Evolutionary conservation across 805 yeast genomes (phyloP), one percentile per base, ranked within the genome.

Genomic region (Monosporozyma yasuniensis): DNA sequence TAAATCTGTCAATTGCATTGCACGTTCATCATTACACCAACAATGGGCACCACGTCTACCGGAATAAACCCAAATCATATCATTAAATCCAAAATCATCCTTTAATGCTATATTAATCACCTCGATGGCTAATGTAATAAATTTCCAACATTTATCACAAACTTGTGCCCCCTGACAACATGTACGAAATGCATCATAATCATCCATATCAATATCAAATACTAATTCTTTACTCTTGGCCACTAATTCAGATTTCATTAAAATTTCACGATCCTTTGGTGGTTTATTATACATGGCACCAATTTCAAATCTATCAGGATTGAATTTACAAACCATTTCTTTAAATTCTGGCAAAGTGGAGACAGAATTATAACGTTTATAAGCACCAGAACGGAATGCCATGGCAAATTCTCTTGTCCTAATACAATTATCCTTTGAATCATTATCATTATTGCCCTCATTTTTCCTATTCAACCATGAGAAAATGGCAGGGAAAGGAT

Each of bases 41-140:
- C 98, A 95, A 74, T 93, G 99, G 14, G 95, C 96, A 67, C 99
- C 99, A 77, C 99, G 86, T 74, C 99, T 84, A 44, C 99, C 99
- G 0, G 96, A 88, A 63, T 87, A 93, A 4, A 91, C 96, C 98
- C 98, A 93, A 46, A 93, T 73, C 62, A 88, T 72, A 66, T 87
- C 83, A 52, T 80, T 71, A 65, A 87, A 90, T 0, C 96, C 98
- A 67, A 93, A 93, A 66, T 91, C 98, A 47, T 87, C 88, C 47
- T 79, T 71, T 47, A 93, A 72, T 0, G 95, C 84, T 1, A 66
- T 61, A 52, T 85, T 87, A 52, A 93, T 70, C 44, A 90, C 79
- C 59, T 80, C 77, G 51, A 89, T 79, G 1, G 97, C 96, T 23
- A 90, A 79, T 19, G 84, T 81, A 52, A 93, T 87, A 63, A 90